Percentiles rank a stretch among this genome's conserved stretches.
phyloP scores from a whole-genome alignment of 2,329 filamentous ascomycete genomes.

The Aspergillus uvarum region DNA sequence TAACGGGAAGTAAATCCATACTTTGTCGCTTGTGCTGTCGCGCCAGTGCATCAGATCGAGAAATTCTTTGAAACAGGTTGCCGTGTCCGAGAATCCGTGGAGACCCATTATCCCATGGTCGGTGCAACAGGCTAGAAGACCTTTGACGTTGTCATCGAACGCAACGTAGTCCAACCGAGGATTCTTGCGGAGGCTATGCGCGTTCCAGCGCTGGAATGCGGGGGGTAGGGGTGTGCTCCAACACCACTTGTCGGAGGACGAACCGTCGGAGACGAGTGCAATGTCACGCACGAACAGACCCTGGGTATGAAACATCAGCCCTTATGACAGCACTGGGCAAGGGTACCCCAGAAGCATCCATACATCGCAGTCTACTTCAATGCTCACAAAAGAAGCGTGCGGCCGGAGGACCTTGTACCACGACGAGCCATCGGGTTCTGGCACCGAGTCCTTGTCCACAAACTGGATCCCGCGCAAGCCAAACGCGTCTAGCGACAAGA shows the following conservation, averaged over 20 bases:
- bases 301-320: constrained; percentile 2
- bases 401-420: constrained; percentile 19
- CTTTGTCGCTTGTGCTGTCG: neutral
- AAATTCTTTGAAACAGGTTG: constrained; percentile 9
- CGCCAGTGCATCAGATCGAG: constrained; percentile 11
- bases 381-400: neutral
- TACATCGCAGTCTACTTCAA: constrained; percentile 8
- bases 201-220: constrained; percentile 12
- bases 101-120: constrained; percentile 6
- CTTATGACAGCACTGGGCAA: too few relatives aligned
- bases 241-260: neutral
- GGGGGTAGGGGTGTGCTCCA: constrained; percentile 17
- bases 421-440: constrained; percentile 12
- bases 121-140: constrained; percentile 16
- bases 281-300: constrained; percentile 13
- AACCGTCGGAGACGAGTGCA: neutral
- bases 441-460: constrained; percentile 2
- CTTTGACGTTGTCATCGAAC: constrained; percentile 10
- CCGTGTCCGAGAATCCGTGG: constrained; percentile 11
- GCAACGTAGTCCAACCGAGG: constrained; percentile 13
- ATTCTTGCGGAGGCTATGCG: neutral
- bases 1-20: constrained; percentile 19
- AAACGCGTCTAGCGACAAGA: constrained; percentile 11
- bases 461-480: constrained; percentile 15
- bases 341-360: neutral